A percentile compares a stretch with the other conserved stretches of the same genome.
Conservation (phyloP, 768 basidiomycete species). For the Trametes punicea region DNA sequence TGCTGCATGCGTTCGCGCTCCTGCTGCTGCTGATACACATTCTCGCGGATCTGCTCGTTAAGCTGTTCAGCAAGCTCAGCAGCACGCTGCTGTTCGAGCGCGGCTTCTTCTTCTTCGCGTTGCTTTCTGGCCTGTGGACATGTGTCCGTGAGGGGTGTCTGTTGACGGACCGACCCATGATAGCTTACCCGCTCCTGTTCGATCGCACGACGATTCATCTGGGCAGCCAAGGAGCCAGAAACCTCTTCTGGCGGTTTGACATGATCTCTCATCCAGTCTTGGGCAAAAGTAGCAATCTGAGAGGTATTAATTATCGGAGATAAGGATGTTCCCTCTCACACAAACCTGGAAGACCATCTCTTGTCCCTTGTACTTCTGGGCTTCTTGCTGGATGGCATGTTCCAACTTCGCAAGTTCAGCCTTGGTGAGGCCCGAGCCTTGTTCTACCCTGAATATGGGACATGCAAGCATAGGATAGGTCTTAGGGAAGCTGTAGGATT, state of each 20-base stretch:
- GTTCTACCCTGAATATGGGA: slow-evolving; percentile 66
- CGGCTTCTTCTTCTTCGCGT: slow-evolving; percentile 55
- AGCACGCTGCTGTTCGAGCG: slow-evolving; percentile 47
- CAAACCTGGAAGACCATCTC: slow-evolving; percentile 79
- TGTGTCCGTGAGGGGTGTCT: not conserved
- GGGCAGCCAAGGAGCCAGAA: slow-evolving; percentile 67
- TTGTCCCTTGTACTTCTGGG: slow-evolving; percentile 58
- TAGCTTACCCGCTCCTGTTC: slow-evolving; percentile 61
- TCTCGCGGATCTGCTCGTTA: slow-evolving; percentile 63
- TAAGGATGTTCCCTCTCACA: not conserved
- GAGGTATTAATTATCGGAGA: not conserved
- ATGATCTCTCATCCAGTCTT: slow-evolving; percentile 67
- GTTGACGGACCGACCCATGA: too few species aligned
- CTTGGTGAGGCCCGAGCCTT: slow-evolving; percentile 57
- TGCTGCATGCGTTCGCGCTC: slow-evolving; percentile 52
- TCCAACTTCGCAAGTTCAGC: slow-evolving; percentile 57
- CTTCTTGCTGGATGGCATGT: slow-evolving; percentile 61
- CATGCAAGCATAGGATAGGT: slow-evolving; percentile 75
- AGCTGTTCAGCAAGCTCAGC: slow-evolving; percentile 55
- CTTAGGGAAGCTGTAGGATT: slow-evolving; percentile 60
- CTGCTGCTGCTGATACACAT: slow-evolving; percentile 55
- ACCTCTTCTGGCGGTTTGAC: slow-evolving; percentile 56
- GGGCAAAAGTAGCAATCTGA: slow-evolving; percentile 63
- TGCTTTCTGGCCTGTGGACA: slow-evolving; percentile 45
- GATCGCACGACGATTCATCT: slow-evolving; percentile 73